These are phyloP conservation scores for Mortierella alpina DNA, from an alignment of 192 early-diverging fungal species.

Conservation along the genomic window DNA sequence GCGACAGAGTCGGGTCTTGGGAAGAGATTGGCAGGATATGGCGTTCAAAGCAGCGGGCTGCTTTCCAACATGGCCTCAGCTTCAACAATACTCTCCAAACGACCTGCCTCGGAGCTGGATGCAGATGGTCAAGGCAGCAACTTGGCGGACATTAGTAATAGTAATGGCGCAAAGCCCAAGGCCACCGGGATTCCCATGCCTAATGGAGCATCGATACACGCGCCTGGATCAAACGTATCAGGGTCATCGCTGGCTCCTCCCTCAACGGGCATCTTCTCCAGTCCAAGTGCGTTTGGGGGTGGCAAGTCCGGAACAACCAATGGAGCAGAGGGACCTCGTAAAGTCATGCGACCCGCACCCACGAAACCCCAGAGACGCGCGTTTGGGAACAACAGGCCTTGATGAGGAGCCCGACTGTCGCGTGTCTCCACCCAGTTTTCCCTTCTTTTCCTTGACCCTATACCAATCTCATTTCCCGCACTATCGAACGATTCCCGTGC, in stretches of 20 bases:
- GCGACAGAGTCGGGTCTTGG: conserved; percentile 3
- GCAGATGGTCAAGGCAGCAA: not conserved
- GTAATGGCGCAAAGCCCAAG: not conserved
- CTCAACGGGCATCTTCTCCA: not conserved
- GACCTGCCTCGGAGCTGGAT: conserved; percentile 32
- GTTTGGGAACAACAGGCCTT: conserved; percentile 10
- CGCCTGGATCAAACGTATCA: not conserved
- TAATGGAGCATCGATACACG: not conserved
- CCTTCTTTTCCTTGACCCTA: not conserved
- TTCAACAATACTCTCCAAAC: conserved; percentile 6
- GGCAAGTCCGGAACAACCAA: conserved; percentile 41
- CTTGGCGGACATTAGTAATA: conserved; percentile 24
- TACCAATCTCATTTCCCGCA: not conserved
- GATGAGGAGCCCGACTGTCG: not conserved
- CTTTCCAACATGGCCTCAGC: too few relatives aligned
- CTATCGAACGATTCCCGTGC: not conserved
- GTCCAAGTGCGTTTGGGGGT: conserved; percentile 9
- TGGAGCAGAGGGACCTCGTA: conserved; percentile 35
- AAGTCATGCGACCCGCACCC: conserved; percentile 28
- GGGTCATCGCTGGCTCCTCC: not conserved
- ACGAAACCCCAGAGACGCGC: conserved; percentile 11
- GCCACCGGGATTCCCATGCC: not conserved
- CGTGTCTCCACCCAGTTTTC: not conserved
- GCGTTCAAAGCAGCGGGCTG: not conserved
- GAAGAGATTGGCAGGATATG: not conserved